A percentile compares a stretch with the other conserved stretches of the same genome.
Evolutionary conservation across 2,329 filamentous ascomycete genomes (phyloP).

Genomic region (Aschersonia sp.): DNA sequence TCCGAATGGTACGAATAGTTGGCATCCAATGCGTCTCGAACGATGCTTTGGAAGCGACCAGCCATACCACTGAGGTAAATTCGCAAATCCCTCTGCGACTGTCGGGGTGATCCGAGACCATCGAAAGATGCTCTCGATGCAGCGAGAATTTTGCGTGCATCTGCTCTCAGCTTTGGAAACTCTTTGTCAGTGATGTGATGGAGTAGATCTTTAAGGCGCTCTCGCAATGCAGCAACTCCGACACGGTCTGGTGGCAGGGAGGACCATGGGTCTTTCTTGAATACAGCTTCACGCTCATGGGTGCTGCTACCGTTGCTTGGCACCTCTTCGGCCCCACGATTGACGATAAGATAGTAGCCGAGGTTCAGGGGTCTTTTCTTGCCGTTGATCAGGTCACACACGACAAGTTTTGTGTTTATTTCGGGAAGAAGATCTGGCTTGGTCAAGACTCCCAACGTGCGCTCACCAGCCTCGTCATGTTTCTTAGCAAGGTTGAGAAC

Average conservation of each 20-base stretch:
- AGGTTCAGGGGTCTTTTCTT: conserved; percentile 25
- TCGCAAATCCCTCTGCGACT: neutral
- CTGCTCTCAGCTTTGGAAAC: conserved; percentile 19
- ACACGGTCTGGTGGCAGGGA: conserved; percentile 8
- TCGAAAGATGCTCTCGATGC: neutral
- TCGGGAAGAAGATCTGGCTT: conserved; percentile 43
- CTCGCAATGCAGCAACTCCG: conserved; percentile 20
- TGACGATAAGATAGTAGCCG: conserved; percentile 34
- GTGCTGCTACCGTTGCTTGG: conserved; percentile 11
- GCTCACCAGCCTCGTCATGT: conserved; percentile 21
- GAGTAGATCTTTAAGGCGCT: conserved; percentile 20
- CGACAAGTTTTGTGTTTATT: conserved; percentile 17
- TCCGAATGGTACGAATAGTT: neutral
- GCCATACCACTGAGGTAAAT: conserved; percentile 1
- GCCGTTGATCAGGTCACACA: conserved; percentile 26
- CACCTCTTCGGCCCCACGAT: conserved; percentile 27
- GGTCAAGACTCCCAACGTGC: conserved; percentile 37
- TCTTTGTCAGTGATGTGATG: conserved; percentile 23
- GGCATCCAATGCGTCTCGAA: neutral
- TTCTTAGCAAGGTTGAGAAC: conserved; percentile 21
- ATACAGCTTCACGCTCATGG: conserved; percentile 19
- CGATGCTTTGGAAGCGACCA: neutral
- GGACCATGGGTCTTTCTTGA: conserved; percentile 21
- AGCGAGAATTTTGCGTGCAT: conserved; percentile 10
- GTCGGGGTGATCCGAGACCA: neutral